Evolutionary conservation across 768 basidiomycete species (phyloP), one percentile per base, ranked within the genome.

Genomic region (Russula sp.): DNA sequence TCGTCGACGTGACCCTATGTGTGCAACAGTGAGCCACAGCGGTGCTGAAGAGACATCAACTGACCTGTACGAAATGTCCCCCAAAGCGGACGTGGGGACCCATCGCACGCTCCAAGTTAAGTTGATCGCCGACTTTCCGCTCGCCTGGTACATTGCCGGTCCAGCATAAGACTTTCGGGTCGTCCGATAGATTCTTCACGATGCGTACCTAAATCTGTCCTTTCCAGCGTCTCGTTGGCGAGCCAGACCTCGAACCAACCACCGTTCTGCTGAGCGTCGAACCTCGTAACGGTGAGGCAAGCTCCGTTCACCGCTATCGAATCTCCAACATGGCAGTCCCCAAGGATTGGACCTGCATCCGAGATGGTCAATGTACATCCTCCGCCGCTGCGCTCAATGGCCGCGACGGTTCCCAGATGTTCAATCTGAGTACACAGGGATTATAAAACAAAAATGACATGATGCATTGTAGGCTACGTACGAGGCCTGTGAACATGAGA

Each of bases 51-150:
- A 42, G 40, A 61, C 20, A 13, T 18, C 49, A 5, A 63, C 78
- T 59, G 70, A 91, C 94, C 84, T 98, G 96, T 22, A 99, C 97
- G 72, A 95, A 94, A 73, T 99, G 97, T 11, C 97, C 97, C 32
- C 97, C 97, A 70, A 98, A 97, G 60, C 96, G 80, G 18, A 84
- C 86, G 76, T 94, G 90, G 5, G 88, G 87, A 22, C 85, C 87
- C 92, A 98, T 94, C 2, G 97, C 97, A 55, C 97, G 84, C 77
- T 99, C 97, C 44, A 95, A 79, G 73, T 98, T 98, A 51, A 98
- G 82, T 68, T 85, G 80, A 67, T 92, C 87, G 20, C 91, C 92
- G 18, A 85, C 83, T 66, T 78, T 81, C 58, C 89, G 78, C 70
- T 91, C 86, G 37, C 94, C 94, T 96, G 16, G 47, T 13, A 48